Evolutionary conservation across 257 asterid species (phyloP).

Genomic region (Lantana camara): DNA sequence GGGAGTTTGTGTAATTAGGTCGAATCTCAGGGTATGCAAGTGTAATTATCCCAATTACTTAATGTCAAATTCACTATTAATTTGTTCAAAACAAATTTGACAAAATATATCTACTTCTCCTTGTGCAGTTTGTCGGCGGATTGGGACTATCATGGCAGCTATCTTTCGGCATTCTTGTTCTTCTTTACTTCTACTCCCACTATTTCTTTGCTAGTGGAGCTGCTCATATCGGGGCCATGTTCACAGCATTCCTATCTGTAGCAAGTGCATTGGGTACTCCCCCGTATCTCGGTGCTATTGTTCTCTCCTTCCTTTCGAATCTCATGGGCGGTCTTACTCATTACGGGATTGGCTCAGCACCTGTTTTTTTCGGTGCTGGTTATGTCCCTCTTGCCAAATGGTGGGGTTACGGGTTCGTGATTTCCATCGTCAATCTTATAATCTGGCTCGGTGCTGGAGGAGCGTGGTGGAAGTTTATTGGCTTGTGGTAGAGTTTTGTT

Average conservation of each 20-base stretch:
- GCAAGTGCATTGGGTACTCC: conserved; percentile 96
- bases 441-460: conserved; percentile 98
- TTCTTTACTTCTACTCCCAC: conserved; percentile 95
- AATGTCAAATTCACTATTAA: no score
- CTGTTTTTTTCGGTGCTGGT: conserved; percentile 86
- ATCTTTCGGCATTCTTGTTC: conserved; percentile 89
- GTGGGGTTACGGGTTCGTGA: conserved; percentile 89
- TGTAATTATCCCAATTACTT: no score
- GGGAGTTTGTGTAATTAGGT: no score
- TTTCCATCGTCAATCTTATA: conserved; percentile 71
- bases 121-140: conserved; percentile 89
- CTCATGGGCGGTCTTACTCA: conserved; percentile 95
- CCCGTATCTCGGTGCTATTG: conserved; percentile 76
- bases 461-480: conserved; percentile 89
- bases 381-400: conserved; percentile 79
- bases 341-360: conserved; percentile 89
- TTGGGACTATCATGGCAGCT: conserved; percentile 96
- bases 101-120: conserved; percentile 16
- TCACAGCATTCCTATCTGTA: conserved; percentile 89
- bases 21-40: no score
- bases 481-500: conserved; percentile 58
- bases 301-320: conserved; percentile 81
- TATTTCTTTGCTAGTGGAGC: conserved; percentile 99
- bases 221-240: conserved; percentile 99
- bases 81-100: neutral